Evolutionary conservation across 2,329 filamentous ascomycete species (phyloP).

Genomic region (Zymoseptoria pseudotritici): DNA sequence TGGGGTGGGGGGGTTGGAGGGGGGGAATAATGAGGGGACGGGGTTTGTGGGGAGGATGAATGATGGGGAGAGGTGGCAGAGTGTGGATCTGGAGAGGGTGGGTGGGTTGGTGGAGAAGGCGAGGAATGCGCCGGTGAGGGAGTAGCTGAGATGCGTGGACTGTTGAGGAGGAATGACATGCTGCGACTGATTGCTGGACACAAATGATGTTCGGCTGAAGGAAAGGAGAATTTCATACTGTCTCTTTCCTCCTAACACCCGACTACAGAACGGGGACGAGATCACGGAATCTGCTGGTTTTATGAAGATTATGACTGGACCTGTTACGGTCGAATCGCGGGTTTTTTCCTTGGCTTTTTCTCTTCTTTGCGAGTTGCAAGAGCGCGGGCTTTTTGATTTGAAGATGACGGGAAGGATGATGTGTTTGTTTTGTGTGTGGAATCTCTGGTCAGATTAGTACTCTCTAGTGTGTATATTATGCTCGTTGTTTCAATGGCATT

Average conservation of each 20-base stretch:
- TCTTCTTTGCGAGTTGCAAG: not conserved
- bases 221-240: not conserved
- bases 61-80: constrained; percentile 61
- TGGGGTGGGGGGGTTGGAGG: not conserved
- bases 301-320: not conserved
- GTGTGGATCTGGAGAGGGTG: constrained; percentile 88
- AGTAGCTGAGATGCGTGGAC: constrained; percentile 2
- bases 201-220: no score
- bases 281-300: not conserved
- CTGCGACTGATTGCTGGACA: constrained; percentile 14
- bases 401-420: no score
- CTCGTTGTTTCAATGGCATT: no score
- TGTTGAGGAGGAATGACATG: constrained; percentile 3
- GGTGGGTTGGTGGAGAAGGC: constrained; percentile 89
- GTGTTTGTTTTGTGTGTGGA: no score
- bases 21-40: not conserved
- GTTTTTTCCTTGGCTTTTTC: not conserved
- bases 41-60: not conserved
- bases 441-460: no score
- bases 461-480: no score
- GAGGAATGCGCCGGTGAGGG: constrained; percentile 10
- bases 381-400: no score
- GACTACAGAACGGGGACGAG: not conserved
- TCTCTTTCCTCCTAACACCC: not conserved
- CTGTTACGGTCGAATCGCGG: not conserved